A percentile compares a stretch with the other conserved stretches of the same genome.
Evolutionary conservation across 2,329 filamentous ascomycete species (phyloP).

Genomic region (Incumbomyces lentus): DNA sequence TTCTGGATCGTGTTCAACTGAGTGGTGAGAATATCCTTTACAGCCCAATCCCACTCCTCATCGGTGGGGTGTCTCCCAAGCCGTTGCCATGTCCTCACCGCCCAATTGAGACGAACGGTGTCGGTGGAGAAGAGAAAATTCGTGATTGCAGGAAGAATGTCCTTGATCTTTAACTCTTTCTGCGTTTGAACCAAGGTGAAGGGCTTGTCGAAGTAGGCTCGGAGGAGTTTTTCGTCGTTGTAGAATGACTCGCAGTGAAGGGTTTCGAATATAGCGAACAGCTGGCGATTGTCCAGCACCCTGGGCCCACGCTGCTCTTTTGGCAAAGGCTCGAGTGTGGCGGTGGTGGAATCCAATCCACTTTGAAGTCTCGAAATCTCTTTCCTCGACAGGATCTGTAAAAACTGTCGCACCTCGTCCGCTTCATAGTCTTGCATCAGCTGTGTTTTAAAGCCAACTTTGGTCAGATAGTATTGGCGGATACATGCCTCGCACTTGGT

Average conservation of each 20-base stretch:
- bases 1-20: constrained; percentile 55
- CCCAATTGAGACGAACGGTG: constrained; percentile 54
- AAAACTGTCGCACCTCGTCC: constrained; percentile 40
- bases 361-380: constrained; percentile 53
- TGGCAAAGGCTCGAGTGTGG: constrained; percentile 42
- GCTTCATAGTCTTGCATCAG: constrained; percentile 48
- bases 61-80: constrained; percentile 54
- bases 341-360: constrained; percentile 48
- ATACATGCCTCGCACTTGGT: constrained; percentile 60
- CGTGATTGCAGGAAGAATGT: constrained; percentile 70
- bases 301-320: constrained; percentile 41
- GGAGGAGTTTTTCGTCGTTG: constrained; percentile 42
- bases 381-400: constrained; percentile 47
- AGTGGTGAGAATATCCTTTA: constrained; percentile 60
- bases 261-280: constrained; percentile 78
- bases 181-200: constrained; percentile 72
- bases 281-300: constrained; percentile 47
- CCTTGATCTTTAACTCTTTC: constrained; percentile 64
- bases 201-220: constrained; percentile 63
- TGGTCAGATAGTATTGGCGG: constrained; percentile 61
- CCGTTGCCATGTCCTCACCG: constrained; percentile 56
- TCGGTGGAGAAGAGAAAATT: constrained; percentile 73
- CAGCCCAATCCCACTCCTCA: constrained; percentile 77
- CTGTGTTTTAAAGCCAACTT: constrained; percentile 51
- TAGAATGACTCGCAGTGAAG: constrained; percentile 76